Base-by-base conservation (phyloP, 768 basidiomycete species). In the Nidularia sp. region DNA sequence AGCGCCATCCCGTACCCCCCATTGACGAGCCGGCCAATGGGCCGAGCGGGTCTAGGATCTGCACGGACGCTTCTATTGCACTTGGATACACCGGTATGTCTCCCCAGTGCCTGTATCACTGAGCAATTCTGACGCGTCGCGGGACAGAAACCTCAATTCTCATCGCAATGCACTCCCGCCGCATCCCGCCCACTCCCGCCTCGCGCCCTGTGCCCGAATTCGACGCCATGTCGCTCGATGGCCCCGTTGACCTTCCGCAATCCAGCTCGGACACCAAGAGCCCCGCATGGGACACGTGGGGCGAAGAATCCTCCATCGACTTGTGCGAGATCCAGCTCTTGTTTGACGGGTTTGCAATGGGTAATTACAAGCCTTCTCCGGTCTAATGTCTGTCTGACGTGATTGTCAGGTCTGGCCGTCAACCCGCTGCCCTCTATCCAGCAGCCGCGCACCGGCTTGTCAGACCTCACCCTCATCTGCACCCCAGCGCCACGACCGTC, bases 131-230 rank as follows among this genome's bases (percentile, higher is more conserved):
- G 29, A 48, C 34, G 22, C 53, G 45, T 4, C 33, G 31, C 13
- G 18, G 47, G 54, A 35, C 57, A 85, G 86, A 88, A 44, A 61
- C 70, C 7, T 72, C 83, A 6, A 70, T 89, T 33, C 47, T 88
- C 39, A 67, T 90, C 25, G 88, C 88, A 8, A 85, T 80, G 58
- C 78, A 83, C 49, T 81, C 84, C 13, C 73, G 72, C 54, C 66
- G 76, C 39, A 68, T 76, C 46, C 85, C 85, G 3, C 53, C 60
- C 13, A 82, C 83, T 9, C 55, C 64, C 3, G 44, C 57, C 4
- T 47, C 57, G 46, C 55, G 60, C 10, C 55, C 55, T 18, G 53
- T 57, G 13, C 51, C 66, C 34, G 63, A 64, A 4, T 70, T 71
- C 52, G 67, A 69, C 49, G 62, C 76, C 15, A 71, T 83, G 62